Evolutionary conservation across 192 early-diverging fungal species (phyloP).

Genomic region (Coemansia umbellata): DNA sequence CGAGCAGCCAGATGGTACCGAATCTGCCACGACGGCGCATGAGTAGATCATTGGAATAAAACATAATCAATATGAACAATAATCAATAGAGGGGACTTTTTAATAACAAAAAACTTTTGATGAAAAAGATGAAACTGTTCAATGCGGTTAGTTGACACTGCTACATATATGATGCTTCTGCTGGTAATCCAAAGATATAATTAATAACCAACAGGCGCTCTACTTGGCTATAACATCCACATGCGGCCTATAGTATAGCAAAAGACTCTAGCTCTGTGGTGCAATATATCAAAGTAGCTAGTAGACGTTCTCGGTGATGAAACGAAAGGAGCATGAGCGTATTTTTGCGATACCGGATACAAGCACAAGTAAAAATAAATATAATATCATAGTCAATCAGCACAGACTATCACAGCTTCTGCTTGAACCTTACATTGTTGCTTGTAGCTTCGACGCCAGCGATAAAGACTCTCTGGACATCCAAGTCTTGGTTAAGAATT

Average conservation of each 20-base stretch:
- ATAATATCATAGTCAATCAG: not conserved
- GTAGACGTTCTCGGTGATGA: too few species aligned
- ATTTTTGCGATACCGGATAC: conserved; percentile 42
- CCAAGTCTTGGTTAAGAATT: conserved; percentile 61
- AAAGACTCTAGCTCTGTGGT: too few species aligned
- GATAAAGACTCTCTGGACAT: conserved; percentile 69
- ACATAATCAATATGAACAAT: conserved; percentile 13
- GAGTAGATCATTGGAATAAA: conserved; percentile 44
- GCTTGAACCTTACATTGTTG: conserved; percentile 26
- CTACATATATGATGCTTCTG: too few species aligned
- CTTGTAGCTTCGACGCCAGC: conserved; percentile 56
- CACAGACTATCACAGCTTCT: conserved; percentile 14
- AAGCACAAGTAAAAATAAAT: not conserved
- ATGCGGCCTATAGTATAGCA: too few species aligned
- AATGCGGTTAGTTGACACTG: too few species aligned
- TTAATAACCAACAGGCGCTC: too few species aligned
- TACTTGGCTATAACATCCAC: too few species aligned
- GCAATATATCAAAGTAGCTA: too few species aligned
- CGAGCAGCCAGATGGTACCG: conserved; percentile 38
- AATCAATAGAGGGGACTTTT: not conserved
- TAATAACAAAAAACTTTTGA: not conserved
- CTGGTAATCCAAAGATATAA: too few species aligned
- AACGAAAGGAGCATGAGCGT: conserved; percentile 31
- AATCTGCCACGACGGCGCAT: conserved; percentile 25
- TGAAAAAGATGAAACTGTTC: too few species aligned